Evolutionary conservation across 208 protist species (phyloP).

Genomic region (Trypanosoma boissoni): DNA sequence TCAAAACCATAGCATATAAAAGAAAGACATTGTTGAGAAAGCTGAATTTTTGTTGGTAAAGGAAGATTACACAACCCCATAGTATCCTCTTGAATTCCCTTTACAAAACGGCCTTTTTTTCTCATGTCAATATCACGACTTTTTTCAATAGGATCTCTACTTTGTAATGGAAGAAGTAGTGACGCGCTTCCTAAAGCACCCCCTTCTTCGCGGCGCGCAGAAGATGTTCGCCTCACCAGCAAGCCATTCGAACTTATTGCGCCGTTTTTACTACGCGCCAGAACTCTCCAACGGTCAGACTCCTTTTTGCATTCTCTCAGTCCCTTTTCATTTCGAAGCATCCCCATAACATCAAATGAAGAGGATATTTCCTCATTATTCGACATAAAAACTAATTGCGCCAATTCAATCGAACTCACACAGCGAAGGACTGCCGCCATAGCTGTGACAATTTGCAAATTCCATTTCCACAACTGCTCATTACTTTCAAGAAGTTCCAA

Average conservation of each 20-base stretch:
- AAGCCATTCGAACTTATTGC: conserved; percentile 81
- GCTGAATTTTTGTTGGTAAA: conserved; percentile 74
- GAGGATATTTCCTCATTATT: conserved; percentile 32
- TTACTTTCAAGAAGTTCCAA: conserved; percentile 68
- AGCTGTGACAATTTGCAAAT: conserved; percentile 49
- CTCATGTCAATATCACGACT: conserved; percentile 71
- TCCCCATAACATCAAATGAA: conserved; percentile 31
- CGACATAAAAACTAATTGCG: conserved; percentile 43
- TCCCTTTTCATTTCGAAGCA: conserved; percentile 36
- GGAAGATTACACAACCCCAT: conserved; percentile 56
- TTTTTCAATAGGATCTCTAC: conserved; percentile 73
- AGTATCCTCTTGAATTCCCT: conserved; percentile 65
- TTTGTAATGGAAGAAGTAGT: conserved; percentile 48
- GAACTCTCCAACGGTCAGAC: conserved; percentile 62
- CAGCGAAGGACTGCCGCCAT: conserved; percentile 61
- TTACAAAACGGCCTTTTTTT: conserved; percentile 78
- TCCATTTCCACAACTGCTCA: conserved; percentile 84
- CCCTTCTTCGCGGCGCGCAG: conserved; percentile 19
- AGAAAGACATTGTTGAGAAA: conserved; percentile 70
- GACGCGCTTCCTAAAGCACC: conserved; percentile 69
- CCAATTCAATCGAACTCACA: conserved; percentile 52
- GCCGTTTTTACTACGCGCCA: conserved; percentile 71
- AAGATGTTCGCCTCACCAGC: conserved; percentile 42
- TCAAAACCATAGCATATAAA: conserved; percentile 86
- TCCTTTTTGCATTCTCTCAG: conserved; percentile 73